These are phyloP conservation scores for Penicillium sp. DNA, from an alignment of 2,329 filamentous ascomycete species.

Conservation along the genomic window DNA sequence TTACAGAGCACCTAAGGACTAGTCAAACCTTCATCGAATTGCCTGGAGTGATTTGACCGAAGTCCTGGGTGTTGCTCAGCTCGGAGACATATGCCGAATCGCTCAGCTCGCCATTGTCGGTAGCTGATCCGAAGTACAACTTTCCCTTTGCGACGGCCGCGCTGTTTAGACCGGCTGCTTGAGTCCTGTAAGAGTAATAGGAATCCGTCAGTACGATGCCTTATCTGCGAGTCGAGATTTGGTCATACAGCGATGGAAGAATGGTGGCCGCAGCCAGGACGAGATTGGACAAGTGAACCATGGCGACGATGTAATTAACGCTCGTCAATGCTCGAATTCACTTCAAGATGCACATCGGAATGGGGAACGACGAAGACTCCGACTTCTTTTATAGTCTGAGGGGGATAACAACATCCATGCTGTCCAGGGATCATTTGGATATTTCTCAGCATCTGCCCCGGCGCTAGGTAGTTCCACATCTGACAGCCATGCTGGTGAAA, in stretches of 20 bases:
- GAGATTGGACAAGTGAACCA: conserved; percentile 21
- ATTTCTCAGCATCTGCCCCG: not conserved
- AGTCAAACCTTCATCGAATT: conserved; percentile 54
- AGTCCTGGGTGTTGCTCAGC: conserved; percentile 57
- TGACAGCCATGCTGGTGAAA: conserved; percentile 10
- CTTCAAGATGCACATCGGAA: not conserved
- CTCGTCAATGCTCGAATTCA: not conserved
- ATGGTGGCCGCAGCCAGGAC: conserved; percentile 22
- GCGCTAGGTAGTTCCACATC: conserved; percentile 3
- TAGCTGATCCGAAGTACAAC: conserved; percentile 56
- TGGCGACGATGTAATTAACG: conserved; percentile 5
- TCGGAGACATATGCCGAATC: conserved; percentile 56
- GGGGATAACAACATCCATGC: not conserved
- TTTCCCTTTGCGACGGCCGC: conserved; percentile 54
- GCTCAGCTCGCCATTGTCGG: conserved; percentile 53
- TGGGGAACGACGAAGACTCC: not conserved
- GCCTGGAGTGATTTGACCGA: conserved; percentile 62
- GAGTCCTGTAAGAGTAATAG: conserved; percentile 10
- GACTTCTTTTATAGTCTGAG: conserved; percentile 8
- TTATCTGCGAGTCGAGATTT: not conserved
- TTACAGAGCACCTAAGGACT: rapidly evolving
- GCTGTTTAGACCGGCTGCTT: conserved; percentile 25
- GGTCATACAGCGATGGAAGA: conserved; percentile 23
- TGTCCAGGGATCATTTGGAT: not conserved
- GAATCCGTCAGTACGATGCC: not conserved